Evolutionary conservation across 2,329 filamentous ascomycete species (phyloP), one percentile per base, ranked within the genome.

Genomic region (Pestalotiopsis sp.): DNA sequence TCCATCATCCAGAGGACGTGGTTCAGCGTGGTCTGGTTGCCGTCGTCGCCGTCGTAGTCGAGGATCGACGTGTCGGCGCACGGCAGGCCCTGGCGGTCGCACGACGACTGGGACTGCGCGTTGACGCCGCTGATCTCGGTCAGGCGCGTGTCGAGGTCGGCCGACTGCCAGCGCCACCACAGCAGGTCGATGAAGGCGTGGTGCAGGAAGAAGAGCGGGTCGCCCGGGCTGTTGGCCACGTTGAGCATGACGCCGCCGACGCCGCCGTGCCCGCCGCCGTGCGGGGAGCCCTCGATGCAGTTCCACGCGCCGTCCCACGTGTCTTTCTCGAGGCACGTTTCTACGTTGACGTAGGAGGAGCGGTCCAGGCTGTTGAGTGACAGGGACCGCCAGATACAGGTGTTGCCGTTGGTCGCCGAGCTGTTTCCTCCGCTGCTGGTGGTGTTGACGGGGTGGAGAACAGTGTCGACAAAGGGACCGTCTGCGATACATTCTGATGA

Each of bases 181-280:
- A 75, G 41, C n/a, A 72, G 73, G 58, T 75, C 74, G 6, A 75
- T 68, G 60, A 72, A 74, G 11, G 72, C 73, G 65, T 75, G 74
- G 38, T 75, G 73, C 5, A 75, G 71, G 49, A 71, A 75, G 71
- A 75, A 75, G 31, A 75, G 67, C 17, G 74, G 74, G 63, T 75
- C 74, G 1, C 72, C 25, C 14, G 56, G 56, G n/a, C 56, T 58
- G 41, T 45, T 14, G 17, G 41, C 17, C 41, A 17, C 13, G 41
- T 45, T 17, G 13, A 17, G 13, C 41, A 45, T 45, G 41, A 14
- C 13, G 41, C 41, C 41, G 39, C 39, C 39, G 39, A 45, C 39
- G 39, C 12, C 39, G 11, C 14, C 12, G 39, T 45, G 39, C 7
- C 39, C 39, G 14, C 12, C 39, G 12, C 41, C 41, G 41, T 45